Evolutionary conservation across 306 rosid genomes (phyloP).

Genomic region (Prunus armeniaca): DNA sequence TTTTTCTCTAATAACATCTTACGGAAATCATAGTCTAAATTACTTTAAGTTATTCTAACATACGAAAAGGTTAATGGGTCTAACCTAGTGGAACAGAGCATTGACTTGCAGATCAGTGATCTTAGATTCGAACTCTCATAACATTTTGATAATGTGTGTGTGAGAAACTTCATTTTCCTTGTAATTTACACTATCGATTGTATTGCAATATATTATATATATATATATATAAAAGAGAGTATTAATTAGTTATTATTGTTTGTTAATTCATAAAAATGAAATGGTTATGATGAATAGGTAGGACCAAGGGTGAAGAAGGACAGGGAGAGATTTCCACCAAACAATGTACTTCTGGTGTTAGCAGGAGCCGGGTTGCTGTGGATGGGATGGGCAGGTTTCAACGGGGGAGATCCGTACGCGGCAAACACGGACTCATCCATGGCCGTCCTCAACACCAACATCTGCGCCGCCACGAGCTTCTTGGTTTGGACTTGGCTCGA

Average conservation of each 20-base stretch:
- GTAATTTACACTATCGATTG: too few species aligned
- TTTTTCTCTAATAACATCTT: too few species aligned
- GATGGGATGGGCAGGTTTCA: conserved; percentile 84
- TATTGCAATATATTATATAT: too few species aligned
- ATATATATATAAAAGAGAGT: too few species aligned
- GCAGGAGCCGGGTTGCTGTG: conserved; percentile 68
- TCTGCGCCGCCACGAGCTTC: conserved; percentile 76
- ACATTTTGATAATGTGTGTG: too few species aligned
- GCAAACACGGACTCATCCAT: conserved; percentile 66
- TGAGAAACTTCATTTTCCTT: fast-evolving
- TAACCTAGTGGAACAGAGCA: fast-evolving
- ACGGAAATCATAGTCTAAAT: too few species aligned
- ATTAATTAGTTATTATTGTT: too few species aligned
- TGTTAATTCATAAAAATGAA: too few species aligned
- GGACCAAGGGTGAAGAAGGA: conserved; percentile 59
- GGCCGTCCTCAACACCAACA: conserved; percentile 70
- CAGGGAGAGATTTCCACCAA: conserved; percentile 73
- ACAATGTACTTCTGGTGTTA: conserved; percentile 57
- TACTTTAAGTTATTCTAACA: too few species aligned
- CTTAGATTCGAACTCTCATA: fast-evolving
- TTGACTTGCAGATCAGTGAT: fast-evolving
- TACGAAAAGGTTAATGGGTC: too few species aligned
- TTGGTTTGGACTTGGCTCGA: conserved; percentile 67
- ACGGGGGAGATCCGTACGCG: conserved; percentile 74
- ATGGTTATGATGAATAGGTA: conserved; percentile 30